A percentile compares a stretch with the other conserved stretches of the same genome.
Conservation (phyloP, 805 yeast genomes). For the Candida hungchunana region DNA sequence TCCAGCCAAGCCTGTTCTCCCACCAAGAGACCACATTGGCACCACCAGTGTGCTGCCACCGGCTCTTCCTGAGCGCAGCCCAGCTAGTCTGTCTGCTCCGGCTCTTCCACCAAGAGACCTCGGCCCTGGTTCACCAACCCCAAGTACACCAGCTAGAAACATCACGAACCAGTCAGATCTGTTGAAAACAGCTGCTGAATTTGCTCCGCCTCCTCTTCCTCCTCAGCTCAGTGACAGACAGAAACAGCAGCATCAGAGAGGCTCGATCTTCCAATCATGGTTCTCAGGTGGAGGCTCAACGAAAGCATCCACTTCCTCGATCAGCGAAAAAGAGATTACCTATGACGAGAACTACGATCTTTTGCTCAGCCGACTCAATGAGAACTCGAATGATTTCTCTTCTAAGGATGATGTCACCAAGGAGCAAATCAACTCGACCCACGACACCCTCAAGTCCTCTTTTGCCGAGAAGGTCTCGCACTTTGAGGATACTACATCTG, state of each 20-base stretch:
- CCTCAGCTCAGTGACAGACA: constrained; percentile 23
- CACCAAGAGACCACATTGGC: constrained; percentile 29
- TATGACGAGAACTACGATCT: constrained; percentile 49
- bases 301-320: constrained; percentile 12
- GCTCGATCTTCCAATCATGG: constrained; percentile 23
- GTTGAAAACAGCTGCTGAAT: constrained; percentile 26
- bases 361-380: constrained; percentile 54
- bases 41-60: constrained; percentile 21
- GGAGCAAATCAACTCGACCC: constrained; percentile 47
- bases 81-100: not conserved
- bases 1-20: constrained; percentile 30
- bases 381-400: constrained; percentile 47
- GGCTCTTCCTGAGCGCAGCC: not conserved
- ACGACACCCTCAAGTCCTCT: constrained; percentile 35
- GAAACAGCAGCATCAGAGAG: constrained; percentile 21
- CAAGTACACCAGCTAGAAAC: constrained; percentile 3
- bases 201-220: constrained; percentile 27
- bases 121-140: too few species aligned
- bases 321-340: constrained; percentile 17
- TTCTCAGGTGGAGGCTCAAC: constrained; percentile 17
- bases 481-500: constrained; percentile 2
- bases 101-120: constrained; percentile 9
- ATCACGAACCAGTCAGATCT: constrained; percentile 3
- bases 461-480: constrained; percentile 10
- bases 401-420: constrained; percentile 47